These are phyloP conservation scores for Backusella psychrophila DNA, from an alignment of 192 early-diverging fungal species.

Conservation along the genomic window DNA sequence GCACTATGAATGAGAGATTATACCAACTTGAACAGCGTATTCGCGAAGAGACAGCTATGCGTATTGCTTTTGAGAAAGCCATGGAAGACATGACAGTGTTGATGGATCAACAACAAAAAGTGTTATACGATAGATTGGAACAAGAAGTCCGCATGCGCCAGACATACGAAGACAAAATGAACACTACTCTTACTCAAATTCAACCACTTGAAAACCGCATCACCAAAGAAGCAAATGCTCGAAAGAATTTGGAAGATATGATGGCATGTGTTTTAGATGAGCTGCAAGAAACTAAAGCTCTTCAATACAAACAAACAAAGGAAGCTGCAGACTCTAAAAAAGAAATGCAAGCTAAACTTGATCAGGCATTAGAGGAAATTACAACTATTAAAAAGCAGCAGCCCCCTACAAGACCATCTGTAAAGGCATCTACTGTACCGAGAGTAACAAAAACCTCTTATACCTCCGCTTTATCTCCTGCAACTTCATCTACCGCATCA, in stretches of 20 bases:
- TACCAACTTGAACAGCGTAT: conserved; percentile 12
- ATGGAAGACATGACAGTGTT: conserved; percentile 31
- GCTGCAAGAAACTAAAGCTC: conserved; percentile 18
- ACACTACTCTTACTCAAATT: conserved; percentile 3
- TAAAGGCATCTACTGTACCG: conserved; percentile 4
- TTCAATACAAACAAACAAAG: background rate
- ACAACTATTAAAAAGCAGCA: conserved; percentile 6
- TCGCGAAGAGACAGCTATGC: conserved; percentile 28
- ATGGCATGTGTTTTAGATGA: conserved; percentile 22
- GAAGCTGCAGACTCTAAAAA: conserved; percentile 23
- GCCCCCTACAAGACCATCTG: background rate
- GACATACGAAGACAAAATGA: conserved; percentile 21
- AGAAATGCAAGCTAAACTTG: conserved; percentile 11
- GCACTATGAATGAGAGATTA: background rate
- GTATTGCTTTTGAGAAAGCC: conserved; percentile 30
- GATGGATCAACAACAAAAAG: conserved; percentile 30
- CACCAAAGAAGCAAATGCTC: conserved; percentile 13
- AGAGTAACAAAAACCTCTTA: background rate
- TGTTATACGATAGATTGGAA: conserved; percentile 25
- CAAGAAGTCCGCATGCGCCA: conserved; percentile 29
- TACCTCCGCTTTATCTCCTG: background rate
- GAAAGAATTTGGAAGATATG: conserved; percentile 21
- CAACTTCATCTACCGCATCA: background rate
- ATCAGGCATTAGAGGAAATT: conserved; percentile 15
- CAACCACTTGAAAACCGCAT: conserved; percentile 15